A percentile compares a stretch with the other conserved stretches of the same genome.
Conservation (phyloP, 306 rosid genomes). For the Vachellia collinsii region DNA sequence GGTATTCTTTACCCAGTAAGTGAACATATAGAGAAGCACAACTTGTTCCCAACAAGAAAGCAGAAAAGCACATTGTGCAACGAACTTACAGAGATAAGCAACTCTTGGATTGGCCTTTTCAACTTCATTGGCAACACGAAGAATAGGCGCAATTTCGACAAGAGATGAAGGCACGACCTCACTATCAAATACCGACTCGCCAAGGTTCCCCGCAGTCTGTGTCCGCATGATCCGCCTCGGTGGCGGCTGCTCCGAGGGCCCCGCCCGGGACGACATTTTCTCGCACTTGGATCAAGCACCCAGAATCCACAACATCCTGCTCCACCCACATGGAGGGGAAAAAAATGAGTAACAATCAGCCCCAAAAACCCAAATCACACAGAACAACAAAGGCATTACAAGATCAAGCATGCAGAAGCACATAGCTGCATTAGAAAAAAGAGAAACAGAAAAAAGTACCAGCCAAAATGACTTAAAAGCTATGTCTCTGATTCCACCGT, state of each 20-base stretch:
- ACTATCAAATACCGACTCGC: slow-evolving; percentile 81
- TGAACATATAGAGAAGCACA: background rate
- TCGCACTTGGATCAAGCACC: slow-evolving; percentile 33
- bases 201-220: slow-evolving; percentile 89
- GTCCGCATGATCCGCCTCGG: slow-evolving; percentile 84
- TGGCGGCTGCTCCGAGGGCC: slow-evolving; percentile 62
- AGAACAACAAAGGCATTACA: background rate
- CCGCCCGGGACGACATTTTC: slow-evolving; percentile 67
- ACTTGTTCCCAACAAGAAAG: background rate
- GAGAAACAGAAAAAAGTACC: slow-evolving; percentile 21
- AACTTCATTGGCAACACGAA: slow-evolving; percentile 96
- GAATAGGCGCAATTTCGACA: slow-evolving; percentile 87
- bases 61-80: background rate
- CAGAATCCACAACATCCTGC: background rate
- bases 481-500: slow-evolving; percentile 7
- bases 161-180: slow-evolving; percentile 96
- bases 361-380: background rate
- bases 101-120: slow-evolving; percentile 91
- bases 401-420: background rate
- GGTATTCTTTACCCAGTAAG: background rate
- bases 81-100: slow-evolving; percentile 86
- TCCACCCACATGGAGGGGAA: background rate
- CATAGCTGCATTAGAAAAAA: background rate
- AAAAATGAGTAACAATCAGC: background rate
- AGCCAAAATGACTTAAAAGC: slow-evolving; percentile 8